phyloP scores from a whole-genome alignment of 2,329 filamentous ascomycete species.

The Ascosphaera aggregata region DNA sequence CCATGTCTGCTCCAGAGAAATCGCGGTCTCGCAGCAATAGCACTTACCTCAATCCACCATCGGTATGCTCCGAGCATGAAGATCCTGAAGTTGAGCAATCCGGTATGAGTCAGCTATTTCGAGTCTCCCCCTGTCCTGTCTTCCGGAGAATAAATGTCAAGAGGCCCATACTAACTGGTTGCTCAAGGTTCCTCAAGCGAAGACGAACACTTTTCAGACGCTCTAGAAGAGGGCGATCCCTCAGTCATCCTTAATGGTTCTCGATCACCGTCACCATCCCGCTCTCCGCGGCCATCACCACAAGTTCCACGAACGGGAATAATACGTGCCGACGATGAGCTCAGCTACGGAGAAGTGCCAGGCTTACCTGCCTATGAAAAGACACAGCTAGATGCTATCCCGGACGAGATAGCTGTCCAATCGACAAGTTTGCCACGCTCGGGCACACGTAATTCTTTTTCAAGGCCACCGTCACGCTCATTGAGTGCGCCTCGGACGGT shows the following conservation, averaged over 20 bases:
- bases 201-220: conserved; percentile 42
- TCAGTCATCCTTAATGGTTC: conserved; percentile 2
- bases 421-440: not conserved
- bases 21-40: not conserved
- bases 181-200: conserved; percentile 26
- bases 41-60: conserved; percentile 24
- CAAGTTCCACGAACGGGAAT: conserved; percentile 38
- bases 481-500: conserved; percentile 33
- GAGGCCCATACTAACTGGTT: not conserved
- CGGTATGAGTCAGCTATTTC: conserved; percentile 16
- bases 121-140: not conserved
- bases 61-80: conserved; percentile 30
- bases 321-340: conserved; percentile 35
- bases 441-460: conserved; percentile 8
- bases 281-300: conserved; percentile 21
- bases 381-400: conserved; percentile 34
- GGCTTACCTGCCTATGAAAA: conserved; percentile 37
- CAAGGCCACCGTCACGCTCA: conserved; percentile 19
- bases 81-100: conserved; percentile 33
- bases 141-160: not conserved
- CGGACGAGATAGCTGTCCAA: conserved; percentile 36
- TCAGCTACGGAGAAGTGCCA: conserved; percentile 36
- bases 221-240: conserved; percentile 30
- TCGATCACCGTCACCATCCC: conserved; percentile 11
- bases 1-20: not conserved